Conservation (phyloP, 257 asterid species). For the Vinca minor region DNA sequence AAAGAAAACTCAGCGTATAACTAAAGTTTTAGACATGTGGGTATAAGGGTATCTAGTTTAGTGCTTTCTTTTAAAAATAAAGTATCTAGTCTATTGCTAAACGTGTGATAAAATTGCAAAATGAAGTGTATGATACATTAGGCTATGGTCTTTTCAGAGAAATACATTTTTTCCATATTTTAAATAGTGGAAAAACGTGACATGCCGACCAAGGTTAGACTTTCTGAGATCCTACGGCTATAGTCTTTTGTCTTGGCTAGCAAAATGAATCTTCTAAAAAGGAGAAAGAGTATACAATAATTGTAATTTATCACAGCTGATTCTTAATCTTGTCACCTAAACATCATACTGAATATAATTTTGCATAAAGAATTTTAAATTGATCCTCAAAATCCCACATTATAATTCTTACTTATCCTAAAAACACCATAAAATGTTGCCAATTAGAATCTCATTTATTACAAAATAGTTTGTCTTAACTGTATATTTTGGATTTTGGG, state of each 20-base stretch:
- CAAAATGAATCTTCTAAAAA: background rate
- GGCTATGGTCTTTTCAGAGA: background rate
- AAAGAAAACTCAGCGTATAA: too few relatives aligned
- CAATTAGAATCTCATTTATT: background rate
- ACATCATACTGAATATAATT: too few relatives aligned
- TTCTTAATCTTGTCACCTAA: background rate
- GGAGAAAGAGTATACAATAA: too few relatives aligned
- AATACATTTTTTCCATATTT: background rate
- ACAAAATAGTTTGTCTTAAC: background rate
- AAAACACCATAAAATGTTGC: background rate
- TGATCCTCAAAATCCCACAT: background rate
- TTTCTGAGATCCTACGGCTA: background rate
- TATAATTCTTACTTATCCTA: background rate
- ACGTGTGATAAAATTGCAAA: background rate
- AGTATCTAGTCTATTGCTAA: too few relatives aligned
- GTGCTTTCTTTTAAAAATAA: too few relatives aligned
- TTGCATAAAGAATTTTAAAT: too few relatives aligned
- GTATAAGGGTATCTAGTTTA: background rate
- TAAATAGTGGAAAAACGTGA: conserved; percentile 8
- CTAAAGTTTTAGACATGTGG: background rate
- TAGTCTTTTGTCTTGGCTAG: too few relatives aligned
- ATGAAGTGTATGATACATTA: background rate
- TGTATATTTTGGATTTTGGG: conserved; percentile 20
- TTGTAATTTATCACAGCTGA: background rate
- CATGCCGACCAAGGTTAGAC: background rate